Conservation (phyloP, 31 red algal genomes). For the Asparagopsis taxiformis region DNA sequence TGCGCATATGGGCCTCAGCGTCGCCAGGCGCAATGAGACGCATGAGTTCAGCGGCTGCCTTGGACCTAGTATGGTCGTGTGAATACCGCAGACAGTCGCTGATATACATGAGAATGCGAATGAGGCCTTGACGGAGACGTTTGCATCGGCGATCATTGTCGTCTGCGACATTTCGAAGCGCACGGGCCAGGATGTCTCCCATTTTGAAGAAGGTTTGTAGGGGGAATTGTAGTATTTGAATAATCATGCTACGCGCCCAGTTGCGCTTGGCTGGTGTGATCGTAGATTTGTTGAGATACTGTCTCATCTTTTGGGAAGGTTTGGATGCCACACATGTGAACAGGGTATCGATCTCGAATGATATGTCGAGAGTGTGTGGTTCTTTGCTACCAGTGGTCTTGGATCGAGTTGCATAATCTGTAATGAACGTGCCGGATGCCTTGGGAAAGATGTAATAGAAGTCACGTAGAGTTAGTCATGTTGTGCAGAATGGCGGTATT, state of each 20-base stretch:
- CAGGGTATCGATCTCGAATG: neutral
- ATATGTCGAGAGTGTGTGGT: neutral
- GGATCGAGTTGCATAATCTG: neutral
- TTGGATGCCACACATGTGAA: neutral
- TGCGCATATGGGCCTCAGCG: conserved; percentile 19
- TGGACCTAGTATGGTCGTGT: conserved; percentile 6
- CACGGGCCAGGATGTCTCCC: neutral
- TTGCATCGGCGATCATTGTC: neutral
- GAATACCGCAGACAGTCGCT: conserved; percentile 30
- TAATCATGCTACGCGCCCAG: neutral
- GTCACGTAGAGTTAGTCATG: no score
- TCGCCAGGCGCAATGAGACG: conserved; percentile 3
- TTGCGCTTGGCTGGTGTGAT: neutral
- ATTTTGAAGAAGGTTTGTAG: neutral
- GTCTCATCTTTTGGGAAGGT: neutral
- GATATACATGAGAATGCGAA: conserved; percentile 21
- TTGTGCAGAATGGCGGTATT: no score
- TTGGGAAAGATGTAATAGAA: no score
- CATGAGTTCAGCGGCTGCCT: neutral
- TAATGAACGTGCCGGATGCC: neutral
- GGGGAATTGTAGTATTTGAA: neutral
- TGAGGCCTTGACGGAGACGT: conserved; percentile 7
- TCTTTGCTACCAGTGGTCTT: neutral
- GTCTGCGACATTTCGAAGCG: neutral
- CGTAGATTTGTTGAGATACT: neutral